Evolutionary conservation across 306 rosid species (phyloP).

Genomic region (Macrotyloma uniflorum): DNA sequence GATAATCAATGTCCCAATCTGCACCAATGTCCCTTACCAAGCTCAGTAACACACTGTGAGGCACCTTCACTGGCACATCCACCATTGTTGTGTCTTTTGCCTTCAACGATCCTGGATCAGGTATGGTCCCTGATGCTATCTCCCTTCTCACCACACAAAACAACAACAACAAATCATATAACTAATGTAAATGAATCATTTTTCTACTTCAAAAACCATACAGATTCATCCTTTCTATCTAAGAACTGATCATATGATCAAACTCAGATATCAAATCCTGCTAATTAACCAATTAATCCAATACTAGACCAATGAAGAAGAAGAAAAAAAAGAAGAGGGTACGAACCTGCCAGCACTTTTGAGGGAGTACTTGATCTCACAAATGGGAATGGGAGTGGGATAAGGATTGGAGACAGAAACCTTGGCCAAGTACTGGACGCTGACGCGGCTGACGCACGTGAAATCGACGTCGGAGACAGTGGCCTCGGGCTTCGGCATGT

Average conservation of each 20-base stretch:
- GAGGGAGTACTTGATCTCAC: slow-evolving; percentile 76
- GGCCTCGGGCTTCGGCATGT: slow-evolving; percentile 73
- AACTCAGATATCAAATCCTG: too few relatives aligned
- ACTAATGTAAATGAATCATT: too few relatives aligned
- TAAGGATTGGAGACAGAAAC: slow-evolving; percentile 72
- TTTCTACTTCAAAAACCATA: too few relatives aligned
- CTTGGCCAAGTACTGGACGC: slow-evolving; percentile 64
- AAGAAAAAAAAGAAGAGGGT: background rate
- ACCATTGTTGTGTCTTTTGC: slow-evolving; percentile 58
- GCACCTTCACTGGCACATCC: slow-evolving; percentile 69
- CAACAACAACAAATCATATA: background rate
- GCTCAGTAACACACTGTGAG: slow-evolving; percentile 61
- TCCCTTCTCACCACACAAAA: slow-evolving; percentile 50
- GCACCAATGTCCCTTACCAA: slow-evolving; percentile 69
- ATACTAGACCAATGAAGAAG: too few relatives aligned
- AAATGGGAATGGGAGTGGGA: slow-evolving; percentile 62
- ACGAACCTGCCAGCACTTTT: slow-evolving; percentile 57
- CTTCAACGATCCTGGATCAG: slow-evolving; percentile 82
- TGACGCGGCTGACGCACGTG: slow-evolving; percentile 45
- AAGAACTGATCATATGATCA: too few relatives aligned
- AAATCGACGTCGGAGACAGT: slow-evolving; percentile 68
- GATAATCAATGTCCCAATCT: slow-evolving; percentile 91
- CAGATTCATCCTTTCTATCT: too few relatives aligned
- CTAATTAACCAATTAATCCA: too few relatives aligned
- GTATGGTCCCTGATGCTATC: slow-evolving; percentile 73